Conservation (phyloP, 2,329 filamentous ascomycete genomes). For the Alternaria atra region DNA sequence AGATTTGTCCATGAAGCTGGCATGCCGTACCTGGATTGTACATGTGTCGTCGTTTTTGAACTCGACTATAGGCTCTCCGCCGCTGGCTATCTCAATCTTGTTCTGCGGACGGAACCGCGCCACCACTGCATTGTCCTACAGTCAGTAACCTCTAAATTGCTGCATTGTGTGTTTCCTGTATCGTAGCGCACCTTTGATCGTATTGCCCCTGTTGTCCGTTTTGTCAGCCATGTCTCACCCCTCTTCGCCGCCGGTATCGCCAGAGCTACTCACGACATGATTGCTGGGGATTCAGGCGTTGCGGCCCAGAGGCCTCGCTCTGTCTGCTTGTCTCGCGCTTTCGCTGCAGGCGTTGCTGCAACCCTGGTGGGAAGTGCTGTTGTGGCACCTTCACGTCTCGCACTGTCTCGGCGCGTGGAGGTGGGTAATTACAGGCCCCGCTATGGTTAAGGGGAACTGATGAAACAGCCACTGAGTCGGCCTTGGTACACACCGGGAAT, state of each 20-base stretch:
- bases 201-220: conserved; percentile 51
- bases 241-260: conserved; percentile 5
- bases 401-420: conserved; percentile 40
- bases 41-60: conserved; percentile 93
- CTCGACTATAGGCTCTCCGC: conserved; percentile 88
- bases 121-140: conserved; percentile 70
- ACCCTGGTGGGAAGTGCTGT: conserved; percentile 31
- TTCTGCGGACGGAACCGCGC: conserved; percentile 98
- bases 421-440: conserved; percentile 40
- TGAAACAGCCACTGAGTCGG: conserved; percentile 16
- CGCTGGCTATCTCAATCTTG: conserved; percentile 87
- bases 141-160: conserved; percentile 33
- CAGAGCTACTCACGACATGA: conserved; percentile 50
- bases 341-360: conserved; percentile 35
- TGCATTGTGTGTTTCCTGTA: neutral
- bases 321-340: conserved; percentile 29
- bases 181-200: conserved; percentile 55
- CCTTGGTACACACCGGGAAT: conserved; percentile 7
- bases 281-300: conserved; percentile 40
- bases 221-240: conserved; percentile 52
- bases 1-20: neutral
- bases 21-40: conserved; percentile 73
- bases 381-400: conserved; percentile 44
- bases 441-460: conserved; percentile 42
- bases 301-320: conserved; percentile 50